Conservation (phyloP, 1,139 yeast genomes). For the Pichia sp. region DNA sequence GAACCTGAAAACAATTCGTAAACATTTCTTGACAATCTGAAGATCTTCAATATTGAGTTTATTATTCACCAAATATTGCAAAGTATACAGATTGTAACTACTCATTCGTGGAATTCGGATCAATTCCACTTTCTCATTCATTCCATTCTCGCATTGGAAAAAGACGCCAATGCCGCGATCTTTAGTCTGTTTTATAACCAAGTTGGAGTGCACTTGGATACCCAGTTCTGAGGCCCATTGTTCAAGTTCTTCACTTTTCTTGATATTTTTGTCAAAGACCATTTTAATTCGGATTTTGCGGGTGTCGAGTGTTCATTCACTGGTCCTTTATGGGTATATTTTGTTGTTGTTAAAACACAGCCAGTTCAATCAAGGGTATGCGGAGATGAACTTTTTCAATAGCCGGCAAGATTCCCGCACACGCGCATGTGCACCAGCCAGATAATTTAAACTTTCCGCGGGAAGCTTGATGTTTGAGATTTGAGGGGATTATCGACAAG, state of each 20-base stretch:
- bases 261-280: slow-evolving; percentile 1
- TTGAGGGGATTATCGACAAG: no score
- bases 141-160: slow-evolving; percentile 3
- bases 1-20: slow-evolving; percentile 17
- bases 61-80: slow-evolving; percentile 11
- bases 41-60: slow-evolving; percentile 12
- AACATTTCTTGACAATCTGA: slow-evolving; percentile 19
- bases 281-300: no score
- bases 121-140: slow-evolving; percentile 13
- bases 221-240: slow-evolving; percentile 3
- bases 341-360: no score
- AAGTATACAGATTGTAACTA: slow-evolving; percentile 18
- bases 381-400: no score
- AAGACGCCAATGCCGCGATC: slow-evolving; percentile 25
- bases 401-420: no score
- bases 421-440: no score
- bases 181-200: slow-evolving; percentile 14
- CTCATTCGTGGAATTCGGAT: slow-evolving; percentile 19
- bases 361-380: no score
- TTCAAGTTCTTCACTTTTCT: slow-evolving; percentile 1
- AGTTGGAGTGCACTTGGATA: slow-evolving; percentile 7
- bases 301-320: no score
- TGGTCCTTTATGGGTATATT: no score
- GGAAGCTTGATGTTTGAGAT: no score
- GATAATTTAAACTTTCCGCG: no score